Conservation (phyloP, 306 rosid genomes). For the Prinsepia uniflora region DNA sequence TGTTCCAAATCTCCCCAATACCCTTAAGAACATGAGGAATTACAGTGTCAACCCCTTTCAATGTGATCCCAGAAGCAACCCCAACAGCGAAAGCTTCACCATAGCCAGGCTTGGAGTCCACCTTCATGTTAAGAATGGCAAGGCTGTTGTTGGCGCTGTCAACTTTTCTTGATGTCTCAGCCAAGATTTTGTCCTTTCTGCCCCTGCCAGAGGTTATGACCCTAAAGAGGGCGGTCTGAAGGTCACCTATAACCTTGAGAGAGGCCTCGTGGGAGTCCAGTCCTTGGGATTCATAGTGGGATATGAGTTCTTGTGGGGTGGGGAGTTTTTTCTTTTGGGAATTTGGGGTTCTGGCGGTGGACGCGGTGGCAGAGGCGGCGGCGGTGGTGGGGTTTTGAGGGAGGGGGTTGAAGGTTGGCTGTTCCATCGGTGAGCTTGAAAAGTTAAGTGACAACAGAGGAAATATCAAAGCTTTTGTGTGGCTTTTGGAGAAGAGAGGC, state of each 20-base stretch:
- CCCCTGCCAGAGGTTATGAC: conserved; percentile 68
- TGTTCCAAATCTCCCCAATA: conserved; percentile 59
- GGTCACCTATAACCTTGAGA: conserved; percentile 81
- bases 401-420: conserved; percentile 10
- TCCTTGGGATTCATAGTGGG: conserved; percentile 83
- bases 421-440: background rate
- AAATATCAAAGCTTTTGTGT: background rate
- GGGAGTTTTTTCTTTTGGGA: conserved; percentile 49
- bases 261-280: conserved; percentile 61
- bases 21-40: conserved; percentile 58
- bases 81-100: conserved; percentile 63
- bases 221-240: conserved; percentile 63
- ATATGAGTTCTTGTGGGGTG: conserved; percentile 52
- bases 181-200: conserved; percentile 48
- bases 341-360: conserved; percentile 2
- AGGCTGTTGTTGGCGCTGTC: conserved; percentile 50
- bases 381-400: conserved; percentile 6
- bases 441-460: background rate
- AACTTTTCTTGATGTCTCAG: conserved; percentile 56
- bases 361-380: background rate
- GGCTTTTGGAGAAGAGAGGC: background rate
- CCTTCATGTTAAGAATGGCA: conserved; percentile 61
- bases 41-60: conserved; percentile 47
- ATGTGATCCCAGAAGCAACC: conserved; percentile 59
- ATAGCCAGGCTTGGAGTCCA: conserved; percentile 81